Evolutionary conservation across 257 asterid species (phyloP).

Genomic region (Fraxinus excelsior): DNA sequence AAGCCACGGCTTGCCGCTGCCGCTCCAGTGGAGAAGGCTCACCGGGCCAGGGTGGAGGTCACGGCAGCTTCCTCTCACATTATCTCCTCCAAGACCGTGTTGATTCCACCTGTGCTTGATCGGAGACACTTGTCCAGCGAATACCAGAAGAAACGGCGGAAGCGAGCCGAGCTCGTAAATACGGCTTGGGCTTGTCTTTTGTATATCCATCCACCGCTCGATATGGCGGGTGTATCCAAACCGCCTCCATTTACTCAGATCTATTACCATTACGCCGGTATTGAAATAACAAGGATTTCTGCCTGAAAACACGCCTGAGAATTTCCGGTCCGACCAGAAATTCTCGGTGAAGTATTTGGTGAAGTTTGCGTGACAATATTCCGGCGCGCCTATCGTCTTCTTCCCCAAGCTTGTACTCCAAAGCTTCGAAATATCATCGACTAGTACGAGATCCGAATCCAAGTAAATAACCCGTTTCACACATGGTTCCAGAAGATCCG

Average conservation of each 20-base stretch:
- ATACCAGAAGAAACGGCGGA: conserved; percentile 78
- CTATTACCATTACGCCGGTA: conserved; percentile 95
- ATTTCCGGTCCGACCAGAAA: conserved; percentile 64
- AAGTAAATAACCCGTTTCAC: conserved; percentile 75
- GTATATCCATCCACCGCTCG: conserved; percentile 96
- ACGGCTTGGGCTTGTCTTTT: conserved; percentile 64
- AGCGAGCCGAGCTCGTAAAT: conserved; percentile 90
- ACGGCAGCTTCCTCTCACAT: conserved; percentile 84
- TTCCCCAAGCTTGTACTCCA: conserved; percentile 64
- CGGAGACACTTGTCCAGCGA: conserved; percentile 92
- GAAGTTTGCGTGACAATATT: conserved; percentile 90
- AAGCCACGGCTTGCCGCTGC: conserved; percentile 89
- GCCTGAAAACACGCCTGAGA: conserved; percentile 52
- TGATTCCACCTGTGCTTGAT: conserved; percentile 95
- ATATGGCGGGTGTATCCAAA: conserved; percentile 73
- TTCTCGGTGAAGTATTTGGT: conserved; percentile 69
- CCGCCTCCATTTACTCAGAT: conserved; percentile 82
- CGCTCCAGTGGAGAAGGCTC: conserved; percentile 96
- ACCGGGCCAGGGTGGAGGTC: conserved; percentile 88
- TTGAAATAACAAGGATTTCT: conserved; percentile 78
- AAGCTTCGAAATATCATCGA: conserved; percentile 74
- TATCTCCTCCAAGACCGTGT: conserved; percentile 91
- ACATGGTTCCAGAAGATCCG: conserved; percentile 78
- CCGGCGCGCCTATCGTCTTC: conserved; percentile 91
- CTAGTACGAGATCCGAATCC: conserved; percentile 87